These are phyloP conservation scores for Teratosphaeria zuluensis DNA, from an alignment of 2,329 filamentous ascomycete species.

Conservation along the genomic window DNA sequence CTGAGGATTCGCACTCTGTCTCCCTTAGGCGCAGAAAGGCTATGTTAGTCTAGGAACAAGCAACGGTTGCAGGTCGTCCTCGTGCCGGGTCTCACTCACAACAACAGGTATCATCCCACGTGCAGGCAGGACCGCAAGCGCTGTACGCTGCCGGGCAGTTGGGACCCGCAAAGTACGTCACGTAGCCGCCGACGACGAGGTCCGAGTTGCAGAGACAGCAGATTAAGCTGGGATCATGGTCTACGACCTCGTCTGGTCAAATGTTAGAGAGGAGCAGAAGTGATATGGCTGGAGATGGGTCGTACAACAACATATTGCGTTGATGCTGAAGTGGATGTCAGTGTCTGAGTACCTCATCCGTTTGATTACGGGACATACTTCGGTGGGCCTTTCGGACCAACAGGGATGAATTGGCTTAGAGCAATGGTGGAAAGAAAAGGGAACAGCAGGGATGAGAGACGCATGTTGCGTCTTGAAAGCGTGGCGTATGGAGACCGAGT, in stretches of 20 bases:
- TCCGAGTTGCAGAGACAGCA: not conserved
- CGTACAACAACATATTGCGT: not conserved
- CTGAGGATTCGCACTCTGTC: not conserved
- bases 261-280: not conserved
- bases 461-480: not conserved
- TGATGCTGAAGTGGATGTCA: not conserved
- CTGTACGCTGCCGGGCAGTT: not conserved
- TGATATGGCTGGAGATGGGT: not conserved
- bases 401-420: not conserved
- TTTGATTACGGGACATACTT: not conserved
- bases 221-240: not conserved
- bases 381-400: not conserved
- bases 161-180: not conserved
- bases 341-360: not conserved
- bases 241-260: not conserved
- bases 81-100: not conserved
- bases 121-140: not conserved
- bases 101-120: not conserved
- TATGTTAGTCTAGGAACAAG: not conserved
- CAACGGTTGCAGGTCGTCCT: not conserved
- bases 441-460: not conserved
- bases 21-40: not conserved
- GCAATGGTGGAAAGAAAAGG: not conserved
- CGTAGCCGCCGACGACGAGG: not conserved
- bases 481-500: not conserved